Evolutionary conservation across 1,139 yeast species (phyloP), one percentile per base, ranked within the genome.

Genomic region (Taphrina confusa): DNA sequence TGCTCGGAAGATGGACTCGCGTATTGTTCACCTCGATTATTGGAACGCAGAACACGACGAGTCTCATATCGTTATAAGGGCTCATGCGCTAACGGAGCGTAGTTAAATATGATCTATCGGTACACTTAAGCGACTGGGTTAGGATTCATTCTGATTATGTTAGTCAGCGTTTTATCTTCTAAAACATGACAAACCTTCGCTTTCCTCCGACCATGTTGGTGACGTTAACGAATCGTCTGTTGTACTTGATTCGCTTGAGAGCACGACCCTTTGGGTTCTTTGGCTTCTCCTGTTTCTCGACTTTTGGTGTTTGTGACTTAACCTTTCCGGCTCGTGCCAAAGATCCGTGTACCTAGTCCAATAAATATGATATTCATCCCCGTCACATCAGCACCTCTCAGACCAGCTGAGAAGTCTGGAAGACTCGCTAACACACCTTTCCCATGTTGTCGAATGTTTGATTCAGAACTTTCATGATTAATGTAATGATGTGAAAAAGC

Each of bases 271-370:
- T 90, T 89, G 63, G 81, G 70, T 56, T 79, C 81, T 75, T 88
- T 85, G 65, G 79, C 78, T 63, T 97, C 95, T 74, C 91, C 83
- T 63, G 96, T 96, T 73, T 79, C 85, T 75, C 95, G 85, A 59
- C 68, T 87, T 87, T 91, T 80, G 91, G 97, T 82, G 91, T 87
- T 82, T 84, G 90, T 79, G 97, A 91, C 84, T 91, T 92, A 81
- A 92, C 98, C 83, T 92, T 91, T 88, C 98, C 98, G 83, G 98
- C 98, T 90, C 97, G 97, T 84, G 98, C 96, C 85, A 92, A 87
- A 82, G 97, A 90, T 81, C 98, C 98, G 96, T 92, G 95, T 82
- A 87, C 95, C 85, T 87, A 87, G 36, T 65, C 66, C 50, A 25
- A 47, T 47, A 31, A 47, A 47, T 47, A 47, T 31, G n/a, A n/a